Base-by-base conservation (phyloP, 1,284 basidiomycete species). In the Agaricales sp. region DNA sequence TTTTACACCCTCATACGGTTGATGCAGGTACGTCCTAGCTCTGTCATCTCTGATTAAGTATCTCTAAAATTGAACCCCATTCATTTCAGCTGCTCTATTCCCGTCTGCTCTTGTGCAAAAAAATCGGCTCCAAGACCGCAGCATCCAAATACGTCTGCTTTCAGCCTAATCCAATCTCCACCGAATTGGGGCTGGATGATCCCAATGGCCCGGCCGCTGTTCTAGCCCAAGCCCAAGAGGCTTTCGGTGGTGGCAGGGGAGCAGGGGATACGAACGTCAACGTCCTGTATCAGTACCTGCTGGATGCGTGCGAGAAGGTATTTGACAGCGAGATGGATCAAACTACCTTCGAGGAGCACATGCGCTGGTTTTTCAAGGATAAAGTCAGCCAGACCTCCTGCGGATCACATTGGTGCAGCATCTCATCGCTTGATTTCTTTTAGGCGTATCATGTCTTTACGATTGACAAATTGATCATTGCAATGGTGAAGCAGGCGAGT, bases 291-390 rank as follows among this genome's bases (percentile, higher is more conserved):
- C 74, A 82, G 66, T 92, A 94, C 59, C 74, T 96, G 44, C 73
- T 98, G 43, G 90, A 87, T 53, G 84, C 92, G n/a, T 90, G 88
- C 62, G 93, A 96, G 67, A 90, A 91, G 70, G 66, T 96, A 46
- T 98, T 98, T 60, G 91, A 93, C 59, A 86, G 80, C 53, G 93
- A 98, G 61, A 74, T 98, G 54, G 95, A 98, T 65, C 87, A 87
- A 60, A 70, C 76, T 23, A 82, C 83, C 16, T 98, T 92, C 61
- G 96, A 99, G 64, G 95, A 99, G 63, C 89, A 92, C 58, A 82
- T 96, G 75, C 73, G 96, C 52, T 92, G 90, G 79, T 94, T 99
- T 77, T 98, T 95, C 70, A 91, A 92, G 25, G 94, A 85, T 55
- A 88, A 92, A 74, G 93, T 92, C 58, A 68, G 82, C 43, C 25